phyloP scores from a whole-genome alignment of 1,284 basidiomycete species.

The Tremellales sp. region DNA sequence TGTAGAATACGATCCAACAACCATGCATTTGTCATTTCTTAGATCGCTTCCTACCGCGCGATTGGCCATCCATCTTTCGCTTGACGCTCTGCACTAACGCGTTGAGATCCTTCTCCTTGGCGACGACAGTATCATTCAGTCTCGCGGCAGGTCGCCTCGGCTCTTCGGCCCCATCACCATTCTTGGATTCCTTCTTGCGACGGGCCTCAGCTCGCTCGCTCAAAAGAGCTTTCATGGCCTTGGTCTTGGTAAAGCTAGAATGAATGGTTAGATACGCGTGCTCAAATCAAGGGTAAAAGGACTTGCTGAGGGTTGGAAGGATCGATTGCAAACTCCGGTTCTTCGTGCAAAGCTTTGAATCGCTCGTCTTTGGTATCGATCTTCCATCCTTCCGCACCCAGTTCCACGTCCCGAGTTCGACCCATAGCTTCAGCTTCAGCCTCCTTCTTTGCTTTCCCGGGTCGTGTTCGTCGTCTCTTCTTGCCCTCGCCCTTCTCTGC shows the following conservation, averaged over 20 bases:
- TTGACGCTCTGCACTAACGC: conserved; percentile 80
- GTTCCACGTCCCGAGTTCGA: conserved; percentile 58
- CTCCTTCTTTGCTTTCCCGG: conserved; percentile 50
- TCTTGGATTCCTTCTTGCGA: conserved; percentile 50
- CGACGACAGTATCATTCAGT: conserved; percentile 11
- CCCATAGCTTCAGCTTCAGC: conserved; percentile 55
- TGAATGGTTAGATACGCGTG: conserved; percentile 1
- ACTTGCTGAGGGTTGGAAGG: conserved; percentile 89
- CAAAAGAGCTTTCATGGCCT: conserved; percentile 76
- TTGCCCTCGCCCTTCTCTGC: conserved; percentile 65
- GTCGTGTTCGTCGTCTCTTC: conserved; percentile 51
- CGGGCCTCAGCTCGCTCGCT: conserved; percentile 55
- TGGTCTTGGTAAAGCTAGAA: conserved; percentile 79
- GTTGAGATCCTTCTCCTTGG: conserved; percentile 54
- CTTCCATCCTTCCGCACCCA: conserved; percentile 58
- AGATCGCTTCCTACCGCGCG: conserved; percentile 23
- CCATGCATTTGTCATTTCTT: conserved; percentile 9
- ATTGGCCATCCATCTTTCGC: conserved; percentile 55
- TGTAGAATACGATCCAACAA: conserved; percentile 1
- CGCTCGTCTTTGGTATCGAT: conserved; percentile 85
- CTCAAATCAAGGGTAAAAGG: background rate
- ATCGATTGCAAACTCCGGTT: conserved; percentile 91
- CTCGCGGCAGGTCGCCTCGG: conserved; percentile 15
- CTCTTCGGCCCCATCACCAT: conserved; percentile 21
- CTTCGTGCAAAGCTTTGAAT: conserved; percentile 82